Evolutionary conservation across 305 asterid genomes (phyloP).

Genomic region (Withania somnifera): DNA sequence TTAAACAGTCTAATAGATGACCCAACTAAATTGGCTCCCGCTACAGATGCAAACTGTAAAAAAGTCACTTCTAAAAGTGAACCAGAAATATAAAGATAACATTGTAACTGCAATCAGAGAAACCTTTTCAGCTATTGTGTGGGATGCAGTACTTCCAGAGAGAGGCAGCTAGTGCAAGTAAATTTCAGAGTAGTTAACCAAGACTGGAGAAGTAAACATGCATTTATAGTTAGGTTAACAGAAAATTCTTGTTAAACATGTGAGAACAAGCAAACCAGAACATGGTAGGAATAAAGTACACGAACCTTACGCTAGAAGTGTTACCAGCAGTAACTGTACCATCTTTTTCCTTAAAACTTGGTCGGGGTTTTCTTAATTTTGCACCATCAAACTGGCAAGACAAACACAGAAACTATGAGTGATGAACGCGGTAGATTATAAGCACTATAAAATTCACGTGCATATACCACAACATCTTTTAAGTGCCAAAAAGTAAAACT

Average conservation of each 20-base stretch:
- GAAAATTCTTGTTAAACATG: neutral
- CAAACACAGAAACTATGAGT: neutral
- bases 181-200: neutral
- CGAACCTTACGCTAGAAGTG: slow-evolving; percentile 91
- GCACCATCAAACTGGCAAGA: slow-evolving; percentile 77
- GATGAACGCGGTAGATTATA: neutral
- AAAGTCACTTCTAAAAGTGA: neutral
- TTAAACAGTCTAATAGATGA: neutral
- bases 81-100: neutral
- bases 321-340: slow-evolving; percentile 96
- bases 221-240: neutral
- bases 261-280: neutral
- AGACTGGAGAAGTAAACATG: neutral
- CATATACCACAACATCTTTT: neutral
- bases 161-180: neutral
- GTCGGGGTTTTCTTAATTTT: slow-evolving; percentile 85
- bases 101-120: neutral
- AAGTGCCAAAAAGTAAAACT: neutral
- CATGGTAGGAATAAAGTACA: slow-evolving; percentile 1
- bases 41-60: neutral
- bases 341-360: slow-evolving; percentile 93
- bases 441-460: neutral
- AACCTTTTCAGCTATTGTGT: neutral
- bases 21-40: neutral
- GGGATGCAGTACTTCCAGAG: neutral